phyloP scores from a whole-genome alignment of 192 early-diverging fungal species.

The Gryganskiella cystojenkinii region DNA sequence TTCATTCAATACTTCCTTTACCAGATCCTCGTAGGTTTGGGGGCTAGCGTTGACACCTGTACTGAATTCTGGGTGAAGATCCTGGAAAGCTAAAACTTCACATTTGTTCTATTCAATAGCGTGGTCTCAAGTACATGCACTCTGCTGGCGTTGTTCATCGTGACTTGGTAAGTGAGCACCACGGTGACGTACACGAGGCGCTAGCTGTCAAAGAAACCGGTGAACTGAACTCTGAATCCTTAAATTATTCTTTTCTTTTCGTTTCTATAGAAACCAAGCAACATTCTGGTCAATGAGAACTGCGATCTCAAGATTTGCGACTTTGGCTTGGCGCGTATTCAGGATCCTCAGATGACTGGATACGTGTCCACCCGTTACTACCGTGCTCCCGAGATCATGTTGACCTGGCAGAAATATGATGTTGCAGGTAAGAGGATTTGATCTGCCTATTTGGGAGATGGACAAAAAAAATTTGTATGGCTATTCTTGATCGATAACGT shows the following conservation, averaged over 20 bases:
- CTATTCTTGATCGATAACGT: too few species aligned
- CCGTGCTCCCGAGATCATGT: constrained; percentile 98
- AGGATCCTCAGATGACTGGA: constrained; percentile 95
- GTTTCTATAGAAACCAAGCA: constrained; percentile 78
- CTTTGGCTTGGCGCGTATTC: constrained; percentile 92
- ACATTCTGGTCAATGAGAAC: constrained; percentile 97
- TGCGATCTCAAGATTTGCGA: constrained; percentile 99
- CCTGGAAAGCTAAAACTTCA: too few species aligned
- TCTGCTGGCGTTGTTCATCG: constrained; percentile 95
- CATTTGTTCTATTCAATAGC: constrained; percentile 46
- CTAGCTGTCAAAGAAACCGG: too few species aligned
- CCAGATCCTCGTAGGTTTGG: constrained; percentile 82
- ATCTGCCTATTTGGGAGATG: too few species aligned
- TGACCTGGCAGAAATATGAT: constrained; percentile 98
- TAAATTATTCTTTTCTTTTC: background rate
- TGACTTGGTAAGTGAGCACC: constrained; percentile 72
- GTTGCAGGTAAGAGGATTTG: constrained; percentile 68
- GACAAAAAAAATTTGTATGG: too few species aligned
- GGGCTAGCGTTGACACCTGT: too few species aligned
- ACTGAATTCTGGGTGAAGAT: too few species aligned
- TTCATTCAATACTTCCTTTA: constrained; percentile 99
- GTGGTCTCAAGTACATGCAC: constrained; percentile 94
- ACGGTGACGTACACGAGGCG: background rate
- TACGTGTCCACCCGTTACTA: constrained; percentile 98
- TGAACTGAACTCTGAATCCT: too few species aligned